These are phyloP conservation scores for Ilyonectria mors-panacis DNA, from an alignment of 2,329 filamentous ascomycete species.

Conservation along the genomic window DNA sequence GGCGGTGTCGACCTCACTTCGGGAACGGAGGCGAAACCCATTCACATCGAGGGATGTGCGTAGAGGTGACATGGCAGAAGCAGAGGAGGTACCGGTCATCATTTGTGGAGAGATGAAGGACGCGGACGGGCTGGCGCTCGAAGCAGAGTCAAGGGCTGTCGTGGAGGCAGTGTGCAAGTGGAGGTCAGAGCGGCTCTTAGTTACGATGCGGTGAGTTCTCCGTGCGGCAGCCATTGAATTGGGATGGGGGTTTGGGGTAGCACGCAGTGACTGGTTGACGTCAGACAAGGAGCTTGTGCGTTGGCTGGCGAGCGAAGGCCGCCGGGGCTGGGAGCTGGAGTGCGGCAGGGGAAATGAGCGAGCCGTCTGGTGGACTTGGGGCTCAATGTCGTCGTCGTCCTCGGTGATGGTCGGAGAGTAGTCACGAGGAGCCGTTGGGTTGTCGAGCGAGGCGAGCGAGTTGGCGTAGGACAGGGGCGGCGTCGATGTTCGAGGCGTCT, in stretches of 20 bases:
- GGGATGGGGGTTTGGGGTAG: conserved; percentile 48
- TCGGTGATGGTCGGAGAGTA: conserved; percentile 71
- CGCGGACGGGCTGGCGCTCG: conserved; percentile 48
- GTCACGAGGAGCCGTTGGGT: conserved; percentile 59
- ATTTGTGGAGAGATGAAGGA: conserved; percentile 46
- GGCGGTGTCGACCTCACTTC: conserved; percentile 71
- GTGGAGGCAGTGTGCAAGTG: conserved; percentile 54
- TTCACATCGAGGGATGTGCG: conserved; percentile 71
- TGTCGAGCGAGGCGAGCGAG: conserved; percentile 68
- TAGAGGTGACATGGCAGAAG: conserved; percentile 64
- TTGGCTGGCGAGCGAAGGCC: conserved; percentile 52
- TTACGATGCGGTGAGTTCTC: conserved; percentile 54
- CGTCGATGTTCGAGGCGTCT: conserved; percentile 73
- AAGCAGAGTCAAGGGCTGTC: conserved; percentile 44
- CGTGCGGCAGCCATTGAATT: conserved; percentile 53
- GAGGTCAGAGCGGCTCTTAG: conserved; percentile 64
- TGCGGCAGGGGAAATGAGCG: conserved; percentile 41
- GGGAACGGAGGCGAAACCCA: conserved; percentile 72
- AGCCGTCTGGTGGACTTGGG: conserved; percentile 35
- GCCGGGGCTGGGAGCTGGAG: conserved; percentile 44
- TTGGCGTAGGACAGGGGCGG: conserved; percentile 72
- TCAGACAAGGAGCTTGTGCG: conserved; percentile 55
- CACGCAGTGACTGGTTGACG: conserved; percentile 48
- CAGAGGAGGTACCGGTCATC: conserved; percentile 47
- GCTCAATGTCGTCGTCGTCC: conserved; percentile 61